A percentile compares a stretch with the other conserved stretches of the same genome.
phyloP scores from a whole-genome alignment of 768 basidiomycete genomes.

The Lactarius hengduanensis region DNA sequence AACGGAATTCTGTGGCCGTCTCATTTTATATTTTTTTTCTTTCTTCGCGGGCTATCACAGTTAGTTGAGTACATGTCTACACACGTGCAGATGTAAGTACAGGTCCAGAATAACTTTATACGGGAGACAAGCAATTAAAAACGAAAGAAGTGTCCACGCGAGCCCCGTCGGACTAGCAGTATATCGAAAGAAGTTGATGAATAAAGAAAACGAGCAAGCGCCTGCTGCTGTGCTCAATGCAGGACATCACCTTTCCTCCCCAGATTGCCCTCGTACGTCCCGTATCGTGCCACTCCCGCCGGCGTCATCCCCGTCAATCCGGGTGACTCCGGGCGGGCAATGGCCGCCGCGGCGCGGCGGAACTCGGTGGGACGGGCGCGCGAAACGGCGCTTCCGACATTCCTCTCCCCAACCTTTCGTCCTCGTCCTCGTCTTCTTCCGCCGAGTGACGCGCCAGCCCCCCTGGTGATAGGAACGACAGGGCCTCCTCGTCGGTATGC shows the following conservation, averaged over 20 bases:
- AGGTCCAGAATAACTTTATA: conserved; percentile 18
- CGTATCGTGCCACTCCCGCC: conserved; percentile 13
- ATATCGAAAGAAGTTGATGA: conserved; percentile 21
- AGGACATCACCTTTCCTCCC: conserved; percentile 16
- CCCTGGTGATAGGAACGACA: conserved; percentile 26
- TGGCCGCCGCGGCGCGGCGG: conserved; percentile 22
- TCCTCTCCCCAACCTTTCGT: conserved; percentile 20
- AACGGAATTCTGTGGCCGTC: conserved; percentile 15
- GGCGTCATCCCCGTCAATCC: conserved; percentile 16
- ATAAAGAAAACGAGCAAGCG: conserved; percentile 10
- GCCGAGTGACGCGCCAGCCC: conserved; percentile 22
- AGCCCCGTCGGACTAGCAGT: conserved; percentile 10
- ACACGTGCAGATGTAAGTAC: conserved; percentile 22
- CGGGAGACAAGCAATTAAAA: conserved; percentile 5
- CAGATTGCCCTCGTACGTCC: conserved; percentile 15
- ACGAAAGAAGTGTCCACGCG: conserved; percentile 9
- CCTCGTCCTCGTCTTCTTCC: conserved; percentile 17
- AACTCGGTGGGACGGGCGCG: conserved; percentile 17
- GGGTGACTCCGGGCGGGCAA: conserved; percentile 7
- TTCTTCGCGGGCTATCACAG: conserved; percentile 12
- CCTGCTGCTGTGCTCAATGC: conserved; percentile 11
- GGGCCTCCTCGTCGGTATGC: conserved; percentile 29
- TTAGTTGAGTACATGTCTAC: conserved; percentile 26
- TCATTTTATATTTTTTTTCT: not conserved
- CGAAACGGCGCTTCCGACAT: conserved; percentile 25